phyloP scores from a whole-genome alignment of 1,284 basidiomycete genomes.

The Cystobasidium pallidum region DNA sequence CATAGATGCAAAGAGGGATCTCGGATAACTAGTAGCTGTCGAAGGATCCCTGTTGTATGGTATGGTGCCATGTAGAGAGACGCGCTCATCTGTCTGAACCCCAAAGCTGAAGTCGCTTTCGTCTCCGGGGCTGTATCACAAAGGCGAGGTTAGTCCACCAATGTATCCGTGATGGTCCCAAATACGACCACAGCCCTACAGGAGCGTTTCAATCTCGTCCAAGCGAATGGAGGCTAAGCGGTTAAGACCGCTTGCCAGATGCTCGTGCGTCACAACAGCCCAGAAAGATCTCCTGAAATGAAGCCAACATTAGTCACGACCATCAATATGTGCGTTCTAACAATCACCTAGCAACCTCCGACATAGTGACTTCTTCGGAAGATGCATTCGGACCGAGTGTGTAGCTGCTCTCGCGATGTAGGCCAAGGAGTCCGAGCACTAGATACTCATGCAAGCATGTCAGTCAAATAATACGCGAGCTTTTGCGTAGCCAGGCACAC shows the following conservation, averaged over 20 bases:
- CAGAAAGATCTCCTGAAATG: slow-evolving; percentile 14
- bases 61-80: slow-evolving; percentile 17
- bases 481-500: neutral
- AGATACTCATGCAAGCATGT: neutral
- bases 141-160: neutral
- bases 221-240: slow-evolving; percentile 21
- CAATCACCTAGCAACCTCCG: slow-evolving; percentile 29
- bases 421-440: slow-evolving; percentile 33
- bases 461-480: neutral
- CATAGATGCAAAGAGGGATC: slow-evolving; percentile 37
- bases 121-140: slow-evolving; percentile 19
- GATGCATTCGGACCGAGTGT: neutral
- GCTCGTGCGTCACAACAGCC: slow-evolving; percentile 33
- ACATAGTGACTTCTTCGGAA: slow-evolving; percentile 32
- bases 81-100: slow-evolving; percentile 3
- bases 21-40: neutral
- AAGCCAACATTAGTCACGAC: neutral
- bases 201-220: slow-evolving; percentile 25
- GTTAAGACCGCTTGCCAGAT: slow-evolving; percentile 35
- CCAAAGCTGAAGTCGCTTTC: slow-evolving; percentile 38
- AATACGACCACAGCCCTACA: neutral
- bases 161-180: neutral
- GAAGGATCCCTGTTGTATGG: slow-evolving; percentile 14
- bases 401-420: slow-evolving; percentile 30
- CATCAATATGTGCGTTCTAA: neutral